Evolutionary conservation across 495 filamentous ascomycete genomes (phyloP).

Genomic region (Acidomyces sp.): DNA sequence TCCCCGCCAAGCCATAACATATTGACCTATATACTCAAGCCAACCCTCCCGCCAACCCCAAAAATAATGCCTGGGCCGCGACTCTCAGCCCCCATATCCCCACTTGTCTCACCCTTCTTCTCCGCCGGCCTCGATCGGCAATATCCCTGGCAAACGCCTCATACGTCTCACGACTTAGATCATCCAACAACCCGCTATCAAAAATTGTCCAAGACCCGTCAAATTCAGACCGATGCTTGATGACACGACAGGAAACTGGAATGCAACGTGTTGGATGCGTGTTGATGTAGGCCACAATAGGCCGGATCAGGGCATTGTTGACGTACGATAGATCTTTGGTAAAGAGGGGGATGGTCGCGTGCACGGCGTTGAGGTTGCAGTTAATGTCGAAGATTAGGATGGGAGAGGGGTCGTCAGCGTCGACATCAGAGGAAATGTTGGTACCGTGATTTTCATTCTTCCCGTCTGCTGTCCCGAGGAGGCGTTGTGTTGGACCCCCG

Average conservation of each 20-base stretch:
- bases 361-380: conserved; percentile 82
- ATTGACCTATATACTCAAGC: conserved; percentile 32
- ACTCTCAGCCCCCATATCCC: conserved; percentile 90
- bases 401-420: conserved; percentile 40
- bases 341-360: conserved; percentile 83
- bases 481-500: background rate
- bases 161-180: conserved; percentile 87
- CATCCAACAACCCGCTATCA: conserved; percentile 90
- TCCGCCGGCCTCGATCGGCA: conserved; percentile 68
- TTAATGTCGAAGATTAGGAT: conserved; percentile 82
- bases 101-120: conserved; percentile 84
- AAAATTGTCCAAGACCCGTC: conserved; percentile 93
- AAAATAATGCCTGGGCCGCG: conserved; percentile 83
- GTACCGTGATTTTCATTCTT: background rate
- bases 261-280: conserved; percentile 74
- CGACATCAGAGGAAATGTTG: background rate
- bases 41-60: conserved; percentile 84
- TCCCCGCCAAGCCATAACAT: background rate
- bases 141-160: conserved; percentile 82
- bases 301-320: conserved; percentile 85
- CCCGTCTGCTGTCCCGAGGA: conserved; percentile 9
- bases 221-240: conserved; percentile 76
- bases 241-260: conserved; percentile 83
- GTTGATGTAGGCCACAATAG: conserved; percentile 99
- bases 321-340: conserved; percentile 83